These are phyloP conservation scores for Gypsophila paniculata DNA, from an alignment of 179 eudicot species.

Conservation along the genomic window DNA sequence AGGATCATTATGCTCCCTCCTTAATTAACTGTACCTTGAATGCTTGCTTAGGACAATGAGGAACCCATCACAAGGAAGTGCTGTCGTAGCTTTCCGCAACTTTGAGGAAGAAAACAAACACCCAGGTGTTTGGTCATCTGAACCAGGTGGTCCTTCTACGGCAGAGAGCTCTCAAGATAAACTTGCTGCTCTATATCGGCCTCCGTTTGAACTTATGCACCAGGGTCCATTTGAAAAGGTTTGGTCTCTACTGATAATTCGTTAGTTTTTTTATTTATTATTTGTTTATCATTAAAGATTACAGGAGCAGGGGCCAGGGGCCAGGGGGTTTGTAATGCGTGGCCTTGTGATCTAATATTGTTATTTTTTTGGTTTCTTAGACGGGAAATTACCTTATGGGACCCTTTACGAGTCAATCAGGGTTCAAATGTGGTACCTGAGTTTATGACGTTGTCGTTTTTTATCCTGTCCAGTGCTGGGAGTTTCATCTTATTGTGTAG, in stretches of 20 bases:
- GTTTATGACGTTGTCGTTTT: not conserved
- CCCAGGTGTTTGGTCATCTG: slow-evolving; percentile 73
- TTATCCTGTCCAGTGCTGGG: not conserved
- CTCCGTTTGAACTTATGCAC: slow-evolving; percentile 84
- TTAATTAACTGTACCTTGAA: slow-evolving; percentile 20
- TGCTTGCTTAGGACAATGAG: slow-evolving; percentile 41
- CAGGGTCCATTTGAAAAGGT: slow-evolving; percentile 94
- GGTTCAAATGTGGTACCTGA: not conserved
- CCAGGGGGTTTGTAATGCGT: not conserved
- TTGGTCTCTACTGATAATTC: slow-evolving; percentile 10
- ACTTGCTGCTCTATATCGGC: slow-evolving; percentile 92
- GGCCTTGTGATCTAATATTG: not conserved
- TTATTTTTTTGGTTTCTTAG: not conserved
- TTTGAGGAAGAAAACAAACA: slow-evolving; percentile 82
- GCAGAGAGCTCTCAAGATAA: slow-evolving; percentile 65
- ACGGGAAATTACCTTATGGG: not conserved
- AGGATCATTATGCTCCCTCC: not conserved
- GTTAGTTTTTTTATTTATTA: not conserved
- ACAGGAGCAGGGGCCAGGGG: not conserved
- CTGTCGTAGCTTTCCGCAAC: slow-evolving; percentile 82
- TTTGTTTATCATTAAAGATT: not conserved
- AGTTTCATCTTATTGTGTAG: too few relatives aligned
- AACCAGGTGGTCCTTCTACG: slow-evolving; percentile 61
- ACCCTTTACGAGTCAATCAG: not conserved
- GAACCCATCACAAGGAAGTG: slow-evolving; percentile 46